Evolutionary conservation across 2,329 filamentous ascomycete species (phyloP), one percentile per base, ranked within the genome.

Genomic region (Fusarium sororula): DNA sequence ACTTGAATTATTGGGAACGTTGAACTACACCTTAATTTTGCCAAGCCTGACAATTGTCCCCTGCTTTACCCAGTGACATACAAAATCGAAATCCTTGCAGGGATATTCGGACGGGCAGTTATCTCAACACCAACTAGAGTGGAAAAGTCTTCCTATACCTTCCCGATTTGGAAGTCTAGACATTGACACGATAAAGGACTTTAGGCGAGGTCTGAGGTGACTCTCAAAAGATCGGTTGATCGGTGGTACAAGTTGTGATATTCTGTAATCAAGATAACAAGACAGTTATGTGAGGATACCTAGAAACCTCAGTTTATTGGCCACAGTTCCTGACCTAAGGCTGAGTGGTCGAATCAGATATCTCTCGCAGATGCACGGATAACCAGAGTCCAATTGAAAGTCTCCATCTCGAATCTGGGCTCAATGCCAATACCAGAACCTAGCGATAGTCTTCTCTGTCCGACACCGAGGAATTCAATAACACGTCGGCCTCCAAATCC

Each of bases 121-220:
- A 63, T 69, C 28, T 42, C 55, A 56, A 45, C 48, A 58, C 62
- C 26, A 65, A 47, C 45, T 41, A 24, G 38, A 66, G 47, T 35
- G 11, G 38, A 58, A 32, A 28, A 53, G 28, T 62, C 38, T 57
- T 68, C 45, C 32, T 53, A 69, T 65, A 69, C 72, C 72, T 75
- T 74, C 72, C 72, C 30, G 30, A 66, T 69, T 12, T 28, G 68
- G 71, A 45, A 45, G 41, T 56, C 28, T 20, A 41, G 56, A 41
- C 11, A 37, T 56, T 57, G 28, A 26, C 28, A 47, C 24, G 28
- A 30, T 47, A 62, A 45, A 50, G 45, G 28, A 55, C 28, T 45
- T 54, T 58, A 30, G 41, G 32, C 47, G 35, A 74, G 20, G 39
- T 18, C 38, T 37, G 26, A 59, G 32, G 24, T 71, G 28, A 45